phyloP scores from a whole-genome alignment of 2,329 filamentous ascomycete species.

The Neonectria hederae region DNA sequence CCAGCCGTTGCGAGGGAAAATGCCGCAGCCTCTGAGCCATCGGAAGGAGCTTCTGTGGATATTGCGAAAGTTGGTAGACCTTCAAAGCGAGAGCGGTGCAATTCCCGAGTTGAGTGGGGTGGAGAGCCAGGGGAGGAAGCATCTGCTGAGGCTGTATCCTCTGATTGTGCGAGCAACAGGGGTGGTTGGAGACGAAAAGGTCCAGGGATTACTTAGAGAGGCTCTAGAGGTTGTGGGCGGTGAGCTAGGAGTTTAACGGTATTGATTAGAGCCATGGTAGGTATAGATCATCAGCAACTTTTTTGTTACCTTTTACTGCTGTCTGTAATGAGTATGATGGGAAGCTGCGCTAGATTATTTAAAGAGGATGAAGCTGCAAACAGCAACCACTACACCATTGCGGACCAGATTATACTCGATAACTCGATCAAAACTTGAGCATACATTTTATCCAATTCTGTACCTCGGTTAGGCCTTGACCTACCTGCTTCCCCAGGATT shows the following conservation, averaged over 20 bases:
- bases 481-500: too few species aligned
- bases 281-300: not conserved
- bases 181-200: slow-evolving; percentile 66
- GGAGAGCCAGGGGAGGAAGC: slow-evolving; percentile 71
- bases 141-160: slow-evolving; percentile 83
- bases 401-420: too few species aligned
- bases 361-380: too few species aligned
- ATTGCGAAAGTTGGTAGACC: slow-evolving; percentile 69
- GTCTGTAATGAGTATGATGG: too few species aligned
- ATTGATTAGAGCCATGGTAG: not conserved
- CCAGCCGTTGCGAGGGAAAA: slow-evolving; percentile 86
- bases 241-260: slow-evolving; percentile 50
- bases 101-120: slow-evolving; percentile 66
- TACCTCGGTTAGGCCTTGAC: too few species aligned
- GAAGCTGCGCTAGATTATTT: too few species aligned
- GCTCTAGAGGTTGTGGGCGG: slow-evolving; percentile 70
- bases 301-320: not conserved
- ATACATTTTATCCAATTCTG: too few species aligned
- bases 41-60: slow-evolving; percentile 81
- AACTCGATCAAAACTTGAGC: too few species aligned
- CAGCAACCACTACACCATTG: too few species aligned
- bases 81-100: slow-evolving; percentile 75
- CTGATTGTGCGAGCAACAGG: slow-evolving; percentile 73
- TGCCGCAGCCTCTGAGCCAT: slow-evolving; percentile 87
- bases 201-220: slow-evolving; percentile 65